These are phyloP conservation scores for Aegilops tauschii DNA, from an alignment of 176 grass and related monocot genomes.

Conservation along the genomic window DNA sequence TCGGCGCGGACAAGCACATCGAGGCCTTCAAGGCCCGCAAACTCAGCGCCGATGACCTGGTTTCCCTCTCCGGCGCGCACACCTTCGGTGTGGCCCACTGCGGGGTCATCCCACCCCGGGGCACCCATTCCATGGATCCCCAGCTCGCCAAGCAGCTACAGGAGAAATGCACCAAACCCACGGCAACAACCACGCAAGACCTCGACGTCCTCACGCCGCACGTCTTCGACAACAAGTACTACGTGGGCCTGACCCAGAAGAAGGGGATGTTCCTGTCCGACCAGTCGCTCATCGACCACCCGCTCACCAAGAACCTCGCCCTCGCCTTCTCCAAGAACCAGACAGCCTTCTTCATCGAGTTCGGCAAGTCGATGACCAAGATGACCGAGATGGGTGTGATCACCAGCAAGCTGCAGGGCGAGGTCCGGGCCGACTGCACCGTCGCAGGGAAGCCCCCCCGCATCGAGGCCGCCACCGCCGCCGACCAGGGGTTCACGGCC, in stretches of 20 bases:
- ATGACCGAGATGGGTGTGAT: conserved; percentile 35
- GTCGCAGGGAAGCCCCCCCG: too few species aligned
- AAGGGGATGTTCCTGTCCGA: conserved; percentile 43
- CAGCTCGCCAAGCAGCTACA: background rate
- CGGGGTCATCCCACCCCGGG: conserved; percentile 12
- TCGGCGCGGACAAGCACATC: background rate
- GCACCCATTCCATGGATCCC: conserved; percentile 22
- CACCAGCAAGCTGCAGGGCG: conserved; percentile 22
- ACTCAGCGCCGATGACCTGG: conserved; percentile 41
- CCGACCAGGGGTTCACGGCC: background rate
- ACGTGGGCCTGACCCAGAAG: conserved; percentile 24
- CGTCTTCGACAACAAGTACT: conserved; percentile 62
- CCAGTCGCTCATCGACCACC: conserved; percentile 26
- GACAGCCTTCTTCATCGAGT: conserved; percentile 41
- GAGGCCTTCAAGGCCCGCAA: background rate
- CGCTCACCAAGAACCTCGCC: background rate
- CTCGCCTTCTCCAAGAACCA: conserved; percentile 19
- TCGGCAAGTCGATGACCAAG: conserved; percentile 38
- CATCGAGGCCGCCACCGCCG: background rate
- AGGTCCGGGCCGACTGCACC: conserved; percentile 33
- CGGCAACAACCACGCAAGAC: background rate
- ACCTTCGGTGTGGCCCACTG: conserved; percentile 50
- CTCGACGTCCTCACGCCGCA: conserved; percentile 35
- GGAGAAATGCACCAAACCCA: background rate
- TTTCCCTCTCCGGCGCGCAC: conserved; percentile 65